A percentile compares a stretch with the other conserved stretches of the same genome.
phyloP scores from a whole-genome alignment of 441 rosid genomes.

The Populus hybrid region DNA sequence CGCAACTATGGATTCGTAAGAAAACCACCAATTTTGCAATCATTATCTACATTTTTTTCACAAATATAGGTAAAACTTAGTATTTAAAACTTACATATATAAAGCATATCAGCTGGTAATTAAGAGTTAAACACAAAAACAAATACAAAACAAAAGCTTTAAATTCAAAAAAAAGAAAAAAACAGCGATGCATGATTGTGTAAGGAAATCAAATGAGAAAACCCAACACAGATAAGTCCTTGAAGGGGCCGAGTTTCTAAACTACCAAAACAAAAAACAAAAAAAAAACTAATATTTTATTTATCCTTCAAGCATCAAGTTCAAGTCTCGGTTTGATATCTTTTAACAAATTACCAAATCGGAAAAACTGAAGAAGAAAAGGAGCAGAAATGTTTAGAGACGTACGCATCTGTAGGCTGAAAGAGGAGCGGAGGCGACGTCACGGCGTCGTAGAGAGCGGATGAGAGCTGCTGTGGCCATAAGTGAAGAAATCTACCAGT shows the following conservation, averaged over 20 bases:
- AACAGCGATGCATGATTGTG: background rate
- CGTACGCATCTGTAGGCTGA: slow-evolving; percentile 65
- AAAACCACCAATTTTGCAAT: background rate
- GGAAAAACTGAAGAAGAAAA: background rate
- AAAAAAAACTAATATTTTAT: background rate
- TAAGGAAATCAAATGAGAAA: background rate
- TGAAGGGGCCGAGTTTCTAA: background rate
- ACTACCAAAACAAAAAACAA: background rate
- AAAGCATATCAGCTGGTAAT: background rate
- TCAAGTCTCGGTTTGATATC: background rate
- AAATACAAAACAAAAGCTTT: background rate
- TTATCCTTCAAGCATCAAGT: background rate
- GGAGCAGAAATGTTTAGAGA: background rate
- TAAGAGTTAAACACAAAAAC: background rate
- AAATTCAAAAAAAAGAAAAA: too few relatives aligned
- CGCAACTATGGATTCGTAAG: background rate
- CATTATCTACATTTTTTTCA: background rate
- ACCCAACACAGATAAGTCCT: background rate
- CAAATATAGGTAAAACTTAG: too few relatives aligned
- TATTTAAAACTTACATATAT: too few relatives aligned
- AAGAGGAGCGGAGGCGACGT: slow-evolving; percentile 54
- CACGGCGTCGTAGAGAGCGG: slow-evolving; percentile 75
- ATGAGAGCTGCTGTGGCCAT: slow-evolving; percentile 76
- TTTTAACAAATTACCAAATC: background rate
- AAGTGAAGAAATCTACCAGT: background rate